A percentile compares a stretch with the other conserved stretches of the same genome.
Conservation (phyloP, 1,139 yeast genomes). For the Debaryomyces fabryi region DNA sequence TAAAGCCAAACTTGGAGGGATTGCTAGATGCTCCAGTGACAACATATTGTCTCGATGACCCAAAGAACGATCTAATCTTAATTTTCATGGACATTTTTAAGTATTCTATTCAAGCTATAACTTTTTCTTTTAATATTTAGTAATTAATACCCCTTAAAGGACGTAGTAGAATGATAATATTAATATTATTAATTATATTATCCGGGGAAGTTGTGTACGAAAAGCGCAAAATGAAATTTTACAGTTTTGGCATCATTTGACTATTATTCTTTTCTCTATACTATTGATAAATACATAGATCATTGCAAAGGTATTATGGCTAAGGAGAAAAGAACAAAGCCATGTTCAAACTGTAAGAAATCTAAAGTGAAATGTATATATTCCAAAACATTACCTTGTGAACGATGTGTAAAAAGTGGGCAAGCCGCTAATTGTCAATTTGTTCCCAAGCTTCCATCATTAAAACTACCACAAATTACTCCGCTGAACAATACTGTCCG, state of each 20-base stretch:
- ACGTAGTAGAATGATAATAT: neutral
- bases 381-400: constrained; percentile 53
- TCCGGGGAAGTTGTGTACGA: neutral
- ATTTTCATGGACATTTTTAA: constrained; percentile 41
- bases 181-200: neutral
- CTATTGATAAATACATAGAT: neutral
- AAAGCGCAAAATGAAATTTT: constrained; percentile 4
- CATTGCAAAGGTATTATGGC: constrained; percentile 26
- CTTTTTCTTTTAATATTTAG: neutral
- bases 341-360: constrained; percentile 65
- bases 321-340: constrained; percentile 54
- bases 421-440: constrained; percentile 54
- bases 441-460: constrained; percentile 55
- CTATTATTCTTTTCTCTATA: neutral
- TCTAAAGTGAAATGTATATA: constrained; percentile 67
- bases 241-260: neutral
- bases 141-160: neutral
- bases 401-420: constrained; percentile 55
- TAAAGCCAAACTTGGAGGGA: constrained; percentile 69
- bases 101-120: neutral
- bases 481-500: constrained; percentile 11
- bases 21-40: constrained; percentile 78
- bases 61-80: constrained; percentile 52
- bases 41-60: constrained; percentile 55
- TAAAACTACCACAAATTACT: constrained; percentile 37